Evolutionary conservation across 345 rosid genomes (phyloP).

Genomic region (Cochlearia excelsa): DNA sequence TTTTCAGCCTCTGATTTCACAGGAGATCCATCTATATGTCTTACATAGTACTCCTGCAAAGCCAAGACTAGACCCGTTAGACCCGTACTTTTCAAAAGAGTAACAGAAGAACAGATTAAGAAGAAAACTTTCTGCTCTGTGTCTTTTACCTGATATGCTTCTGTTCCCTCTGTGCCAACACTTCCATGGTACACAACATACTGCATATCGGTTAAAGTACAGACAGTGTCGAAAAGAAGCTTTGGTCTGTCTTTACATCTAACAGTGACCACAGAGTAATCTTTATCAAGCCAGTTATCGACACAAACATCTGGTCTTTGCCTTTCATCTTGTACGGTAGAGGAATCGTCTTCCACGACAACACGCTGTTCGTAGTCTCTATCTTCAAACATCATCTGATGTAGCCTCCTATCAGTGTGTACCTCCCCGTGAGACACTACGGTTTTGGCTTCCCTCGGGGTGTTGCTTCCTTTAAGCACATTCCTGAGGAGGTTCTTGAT

Average conservation of each 20-base stretch:
- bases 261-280: conserved; percentile 78
- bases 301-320: conserved; percentile 68
- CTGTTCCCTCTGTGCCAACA: conserved; percentile 66
- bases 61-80: neutral
- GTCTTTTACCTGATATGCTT: conserved; percentile 62
- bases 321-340: conserved; percentile 46
- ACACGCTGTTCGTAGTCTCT: conserved; percentile 73
- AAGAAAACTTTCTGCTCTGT: neutral
- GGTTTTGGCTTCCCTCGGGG: conserved; percentile 63
- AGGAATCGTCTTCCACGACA: conserved; percentile 42
- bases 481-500: conserved; percentile 68
- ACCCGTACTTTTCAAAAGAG: neutral
- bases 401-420: conserved; percentile 86
- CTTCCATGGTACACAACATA: conserved; percentile 90
- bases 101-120: neutral
- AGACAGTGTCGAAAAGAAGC: conserved; percentile 85
- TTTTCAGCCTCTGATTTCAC: conserved; percentile 79
- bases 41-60: conserved; percentile 75
- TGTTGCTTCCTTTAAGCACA: conserved; percentile 78
- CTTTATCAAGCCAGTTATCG: conserved; percentile 77
- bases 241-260: conserved; percentile 88
- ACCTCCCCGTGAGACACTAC: conserved; percentile 57
- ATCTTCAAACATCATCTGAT: conserved; percentile 97
- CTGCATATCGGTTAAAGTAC: conserved; percentile 91
- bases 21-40: conserved; percentile 89